Conservation (phyloP, 768 basidiomycete species). For the Macrocybe gigantea region DNA sequence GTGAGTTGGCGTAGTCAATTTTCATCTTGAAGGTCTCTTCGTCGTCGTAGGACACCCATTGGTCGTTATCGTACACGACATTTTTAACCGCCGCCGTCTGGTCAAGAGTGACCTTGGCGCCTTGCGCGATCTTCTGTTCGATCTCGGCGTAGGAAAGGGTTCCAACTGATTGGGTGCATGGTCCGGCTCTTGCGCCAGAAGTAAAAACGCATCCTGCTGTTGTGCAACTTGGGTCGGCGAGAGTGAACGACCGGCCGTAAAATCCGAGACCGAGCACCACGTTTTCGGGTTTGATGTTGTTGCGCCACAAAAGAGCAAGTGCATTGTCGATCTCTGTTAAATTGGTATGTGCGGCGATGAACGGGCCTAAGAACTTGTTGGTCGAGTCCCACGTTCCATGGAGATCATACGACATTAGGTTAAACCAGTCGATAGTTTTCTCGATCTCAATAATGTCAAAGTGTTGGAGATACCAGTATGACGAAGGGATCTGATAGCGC, state of each 20-base stretch:
- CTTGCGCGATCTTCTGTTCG: neutral
- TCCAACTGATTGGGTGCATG: constrained; percentile 7
- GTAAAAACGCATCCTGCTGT: constrained; percentile 9
- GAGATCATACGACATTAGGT: constrained; percentile 15
- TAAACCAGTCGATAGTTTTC: constrained; percentile 12
- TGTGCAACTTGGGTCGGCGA: constrained; percentile 6
- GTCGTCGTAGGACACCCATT: constrained; percentile 17
- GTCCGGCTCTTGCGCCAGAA: constrained; percentile 6
- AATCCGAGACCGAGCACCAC: constrained; percentile 15
- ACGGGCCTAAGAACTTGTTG: constrained; percentile 1
- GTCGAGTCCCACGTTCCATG: constrained; percentile 14
- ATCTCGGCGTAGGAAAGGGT: constrained; percentile 15
- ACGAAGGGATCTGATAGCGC: too few relatives aligned
- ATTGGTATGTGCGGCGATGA: constrained; percentile 13
- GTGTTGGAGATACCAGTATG: constrained; percentile 3
- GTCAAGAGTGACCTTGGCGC: constrained; percentile 2
- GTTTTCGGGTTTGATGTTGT: constrained; percentile 1
- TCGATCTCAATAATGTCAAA: constrained; percentile 8
- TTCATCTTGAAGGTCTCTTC: constrained; percentile 13
- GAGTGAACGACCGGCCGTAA: constrained; percentile 13
- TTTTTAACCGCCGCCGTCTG: constrained; percentile 10
- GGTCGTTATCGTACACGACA: constrained; percentile 5
- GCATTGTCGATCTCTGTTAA: constrained; percentile 13
- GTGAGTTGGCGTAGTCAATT: constrained; percentile 11
- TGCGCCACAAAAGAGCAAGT: constrained; percentile 2